phyloP scores from a whole-genome alignment of 305 asterid species.

The Plantago rigida region DNA sequence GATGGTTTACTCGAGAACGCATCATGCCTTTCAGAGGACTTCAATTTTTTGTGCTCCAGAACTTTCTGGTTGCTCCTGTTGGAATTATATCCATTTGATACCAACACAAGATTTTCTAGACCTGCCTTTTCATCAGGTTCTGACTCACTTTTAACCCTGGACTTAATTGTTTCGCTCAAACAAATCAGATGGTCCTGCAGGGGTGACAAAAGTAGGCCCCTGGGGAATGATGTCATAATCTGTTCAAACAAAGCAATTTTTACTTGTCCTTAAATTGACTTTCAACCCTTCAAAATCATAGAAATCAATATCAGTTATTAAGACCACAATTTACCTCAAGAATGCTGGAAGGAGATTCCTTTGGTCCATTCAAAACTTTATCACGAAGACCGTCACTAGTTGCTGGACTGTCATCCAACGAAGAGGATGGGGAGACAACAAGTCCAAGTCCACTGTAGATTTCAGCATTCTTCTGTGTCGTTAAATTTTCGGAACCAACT shows the following conservation, averaged over 20 bases:
- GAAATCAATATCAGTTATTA: conserved; percentile 15
- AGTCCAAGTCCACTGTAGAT: conserved; percentile 93
- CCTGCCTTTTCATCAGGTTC: conserved; percentile 32
- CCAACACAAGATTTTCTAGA: conserved; percentile 32
- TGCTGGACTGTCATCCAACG: conserved; percentile 61
- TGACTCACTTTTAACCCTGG: conserved; percentile 37
- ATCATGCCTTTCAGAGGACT: conserved; percentile 34
- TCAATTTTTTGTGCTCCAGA: conserved; percentile 37
- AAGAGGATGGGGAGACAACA: conserved; percentile 77
- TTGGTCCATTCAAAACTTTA: conserved; percentile 37
- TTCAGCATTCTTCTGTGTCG: conserved; percentile 68
- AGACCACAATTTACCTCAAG: conserved; percentile 56
- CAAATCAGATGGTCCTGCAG: conserved; percentile 53
- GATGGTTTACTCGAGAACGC: conserved; percentile 25
- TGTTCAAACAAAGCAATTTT: conserved; percentile 30
- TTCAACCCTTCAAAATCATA: neutral
- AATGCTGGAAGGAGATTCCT: conserved; percentile 80
- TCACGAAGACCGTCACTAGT: conserved; percentile 44
- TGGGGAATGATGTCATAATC: conserved; percentile 73
- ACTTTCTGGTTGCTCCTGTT: conserved; percentile 40
- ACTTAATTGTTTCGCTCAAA: conserved; percentile 41
- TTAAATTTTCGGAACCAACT: conserved; percentile 63
- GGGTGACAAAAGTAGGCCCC: conserved; percentile 62
- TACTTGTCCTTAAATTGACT: too few species aligned
- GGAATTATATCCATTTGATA: conserved; percentile 44